phyloP scores from a whole-genome alignment of 2,329 filamentous ascomycete species.

The Pleurostoma richardsiae region DNA sequence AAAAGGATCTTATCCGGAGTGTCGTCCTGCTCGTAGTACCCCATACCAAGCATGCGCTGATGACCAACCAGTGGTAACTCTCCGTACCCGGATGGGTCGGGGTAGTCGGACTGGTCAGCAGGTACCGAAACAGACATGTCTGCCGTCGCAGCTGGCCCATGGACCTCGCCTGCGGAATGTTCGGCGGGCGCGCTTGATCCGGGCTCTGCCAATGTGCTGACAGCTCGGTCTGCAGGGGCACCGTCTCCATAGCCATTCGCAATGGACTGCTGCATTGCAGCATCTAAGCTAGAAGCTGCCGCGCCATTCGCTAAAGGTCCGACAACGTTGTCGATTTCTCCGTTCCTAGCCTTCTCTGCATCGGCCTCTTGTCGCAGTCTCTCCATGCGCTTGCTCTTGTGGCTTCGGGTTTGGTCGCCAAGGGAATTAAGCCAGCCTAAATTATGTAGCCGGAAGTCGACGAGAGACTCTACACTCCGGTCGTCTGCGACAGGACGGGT shows the following conservation, averaged over 20 bases:
- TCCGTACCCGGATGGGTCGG: conserved; percentile 34
- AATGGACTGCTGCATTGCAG: conserved; percentile 16
- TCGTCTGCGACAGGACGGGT: conserved; percentile 87
- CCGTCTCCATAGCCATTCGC: conserved; percentile 24
- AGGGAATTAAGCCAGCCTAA: conserved; percentile 69
- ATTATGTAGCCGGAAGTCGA: conserved; percentile 89
- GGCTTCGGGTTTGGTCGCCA: conserved; percentile 53
- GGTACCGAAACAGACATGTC: conserved; percentile 21
- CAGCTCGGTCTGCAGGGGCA: conserved; percentile 23
- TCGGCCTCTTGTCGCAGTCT: conserved; percentile 50
- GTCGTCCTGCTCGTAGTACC: conserved; percentile 57
- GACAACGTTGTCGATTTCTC: conserved; percentile 13
- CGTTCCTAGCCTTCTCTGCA: conserved; percentile 48
- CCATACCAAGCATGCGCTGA: conserved; percentile 52
- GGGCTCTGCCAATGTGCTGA: background rate
- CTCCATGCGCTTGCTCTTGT: conserved; percentile 53
- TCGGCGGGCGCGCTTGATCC: conserved; percentile 2
- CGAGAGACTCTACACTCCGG: conserved; percentile 81
- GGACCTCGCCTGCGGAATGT: conserved; percentile 9
- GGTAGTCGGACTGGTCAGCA: conserved; percentile 18
- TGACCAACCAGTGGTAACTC: conserved; percentile 40
- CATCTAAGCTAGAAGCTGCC: conserved; percentile 20
- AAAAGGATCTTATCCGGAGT: conserved; percentile 54
- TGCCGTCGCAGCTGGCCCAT: conserved; percentile 18
- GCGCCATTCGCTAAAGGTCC: conserved; percentile 15